Conservation (phyloP, 1,284 basidiomycete genomes). For the Jaminaea rosea region DNA sequence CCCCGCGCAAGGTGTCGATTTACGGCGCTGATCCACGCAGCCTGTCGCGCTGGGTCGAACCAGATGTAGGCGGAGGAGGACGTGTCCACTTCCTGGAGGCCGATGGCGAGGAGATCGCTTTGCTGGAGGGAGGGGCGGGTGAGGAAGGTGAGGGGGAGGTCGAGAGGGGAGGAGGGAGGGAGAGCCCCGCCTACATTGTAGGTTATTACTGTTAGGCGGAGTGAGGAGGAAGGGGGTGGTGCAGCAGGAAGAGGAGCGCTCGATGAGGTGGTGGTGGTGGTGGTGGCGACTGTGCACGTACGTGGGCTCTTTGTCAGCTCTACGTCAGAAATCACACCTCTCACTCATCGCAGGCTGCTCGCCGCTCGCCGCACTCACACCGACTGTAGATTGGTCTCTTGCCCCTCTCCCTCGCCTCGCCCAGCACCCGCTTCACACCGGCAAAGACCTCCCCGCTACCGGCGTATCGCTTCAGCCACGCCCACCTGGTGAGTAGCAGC, state of each 20-base stretch:
- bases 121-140: background rate
- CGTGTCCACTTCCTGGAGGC: background rate
- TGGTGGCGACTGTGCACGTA: too few species aligned
- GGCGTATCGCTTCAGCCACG: background rate
- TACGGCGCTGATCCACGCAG: background rate
- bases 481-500: background rate
- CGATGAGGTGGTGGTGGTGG: too few species aligned
- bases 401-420: background rate
- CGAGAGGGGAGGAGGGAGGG: background rate
- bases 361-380: background rate
- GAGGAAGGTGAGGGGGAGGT: background rate
- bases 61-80: background rate
- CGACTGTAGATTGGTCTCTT: background rate
- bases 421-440: too few species aligned
- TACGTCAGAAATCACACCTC: background rate
- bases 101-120: background rate
- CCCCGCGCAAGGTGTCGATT: background rate
- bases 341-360: too few species aligned
- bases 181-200: too few species aligned
- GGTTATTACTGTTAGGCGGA: too few species aligned
- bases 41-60: background rate
- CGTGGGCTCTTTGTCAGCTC: background rate
- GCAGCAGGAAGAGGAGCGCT: too few species aligned
- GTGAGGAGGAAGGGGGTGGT: too few species aligned
- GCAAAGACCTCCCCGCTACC: background rate